These are phyloP conservation scores for Aureobasidium uvarum DNA, from an alignment of 2,329 filamentous ascomycete species.

Conservation along the genomic window DNA sequence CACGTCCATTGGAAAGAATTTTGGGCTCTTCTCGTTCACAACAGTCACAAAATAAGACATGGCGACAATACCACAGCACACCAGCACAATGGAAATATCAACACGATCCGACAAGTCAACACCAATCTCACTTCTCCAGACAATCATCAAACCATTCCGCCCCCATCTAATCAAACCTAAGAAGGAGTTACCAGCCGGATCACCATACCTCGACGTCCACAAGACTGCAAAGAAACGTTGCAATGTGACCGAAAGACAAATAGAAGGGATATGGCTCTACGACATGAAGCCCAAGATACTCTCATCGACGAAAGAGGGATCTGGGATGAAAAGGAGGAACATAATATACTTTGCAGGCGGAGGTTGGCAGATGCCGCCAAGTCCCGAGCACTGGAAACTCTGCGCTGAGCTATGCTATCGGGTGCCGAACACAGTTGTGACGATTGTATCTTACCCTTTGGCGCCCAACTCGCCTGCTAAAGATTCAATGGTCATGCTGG, in stretches of 20 bases:
- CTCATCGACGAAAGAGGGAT: conserved; percentile 21
- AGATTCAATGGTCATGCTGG: conserved; percentile 49
- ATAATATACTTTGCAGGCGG: conserved; percentile 59
- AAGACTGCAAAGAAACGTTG: conserved; percentile 39
- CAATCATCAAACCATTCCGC: conserved; percentile 42
- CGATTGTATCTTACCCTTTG: conserved; percentile 54
- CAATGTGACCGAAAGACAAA: conserved; percentile 42
- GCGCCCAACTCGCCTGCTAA: conserved; percentile 55
- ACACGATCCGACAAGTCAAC: conserved; percentile 39
- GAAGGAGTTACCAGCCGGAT: conserved; percentile 41
- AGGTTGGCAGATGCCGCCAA: conserved; percentile 55
- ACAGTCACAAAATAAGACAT: neutral
- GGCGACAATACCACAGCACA: neutral
- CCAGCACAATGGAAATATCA: neutral
- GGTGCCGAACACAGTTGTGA: conserved; percentile 45
- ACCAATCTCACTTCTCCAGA: conserved; percentile 41
- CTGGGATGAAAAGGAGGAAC: conserved; percentile 32
- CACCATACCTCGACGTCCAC: conserved; percentile 41
- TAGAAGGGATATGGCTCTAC: conserved; percentile 50
- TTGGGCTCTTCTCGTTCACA: neutral
- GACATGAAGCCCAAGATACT: conserved; percentile 39
- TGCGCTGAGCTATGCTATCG: conserved; percentile 47
- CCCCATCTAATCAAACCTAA: conserved; percentile 39
- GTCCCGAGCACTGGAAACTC: conserved; percentile 54
- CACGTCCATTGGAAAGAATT: too few relatives aligned